Evolutionary conservation across 2,329 filamentous ascomycete genomes (phyloP).

Genomic region (Aspergillus puulaauensis): DNA sequence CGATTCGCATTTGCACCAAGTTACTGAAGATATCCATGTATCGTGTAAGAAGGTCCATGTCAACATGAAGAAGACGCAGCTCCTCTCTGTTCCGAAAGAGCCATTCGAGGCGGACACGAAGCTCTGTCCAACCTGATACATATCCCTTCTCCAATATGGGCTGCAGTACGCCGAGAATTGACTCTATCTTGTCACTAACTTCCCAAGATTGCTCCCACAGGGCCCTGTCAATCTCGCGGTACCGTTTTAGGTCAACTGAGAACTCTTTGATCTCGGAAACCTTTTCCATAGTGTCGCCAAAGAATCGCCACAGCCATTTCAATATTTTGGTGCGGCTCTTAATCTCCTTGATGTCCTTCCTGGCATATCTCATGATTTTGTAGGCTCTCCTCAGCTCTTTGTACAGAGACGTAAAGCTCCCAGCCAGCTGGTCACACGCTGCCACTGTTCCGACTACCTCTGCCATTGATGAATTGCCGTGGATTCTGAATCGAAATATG

Average conservation of each 20-base stretch:
- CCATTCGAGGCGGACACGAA: not conserved
- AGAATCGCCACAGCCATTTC: not conserved
- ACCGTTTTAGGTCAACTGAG: not conserved
- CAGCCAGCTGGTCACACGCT: not conserved
- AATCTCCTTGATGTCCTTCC: not conserved
- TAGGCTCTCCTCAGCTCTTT: not conserved
- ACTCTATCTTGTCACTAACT: not conserved
- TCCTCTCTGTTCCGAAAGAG: not conserved
- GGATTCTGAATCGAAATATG: no score
- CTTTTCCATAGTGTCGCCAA: not conserved
- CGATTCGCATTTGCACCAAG: not conserved
- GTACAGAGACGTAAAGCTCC: not conserved
- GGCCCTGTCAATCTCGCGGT: not conserved
- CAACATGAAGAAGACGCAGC: not conserved
- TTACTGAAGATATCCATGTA: not conserved
- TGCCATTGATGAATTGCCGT: not conserved
- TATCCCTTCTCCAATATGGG: not conserved
- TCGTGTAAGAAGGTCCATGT: not conserved
- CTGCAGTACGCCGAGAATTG: not conserved
- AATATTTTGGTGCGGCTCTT: not conserved
- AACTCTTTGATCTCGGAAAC: not conserved
- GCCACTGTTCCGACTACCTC: not conserved
- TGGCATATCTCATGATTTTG: not conserved
- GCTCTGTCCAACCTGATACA: not conserved
- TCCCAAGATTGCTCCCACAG: accelerated